Base-by-base conservation (phyloP, 2,329 filamentous ascomycete genomes). In the Sporothrix schenckii region DNA sequence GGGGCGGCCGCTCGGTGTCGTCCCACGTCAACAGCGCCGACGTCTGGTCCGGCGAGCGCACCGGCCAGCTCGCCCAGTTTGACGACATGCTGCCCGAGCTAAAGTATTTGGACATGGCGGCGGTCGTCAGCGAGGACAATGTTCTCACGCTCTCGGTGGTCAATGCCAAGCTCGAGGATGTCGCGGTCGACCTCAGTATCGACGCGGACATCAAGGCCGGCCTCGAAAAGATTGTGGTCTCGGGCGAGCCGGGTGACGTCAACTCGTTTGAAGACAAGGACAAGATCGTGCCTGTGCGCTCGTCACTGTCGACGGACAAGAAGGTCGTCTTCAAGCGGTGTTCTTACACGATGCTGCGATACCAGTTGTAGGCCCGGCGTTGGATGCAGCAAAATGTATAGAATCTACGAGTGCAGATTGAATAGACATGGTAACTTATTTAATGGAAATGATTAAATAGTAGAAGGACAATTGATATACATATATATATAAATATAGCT, bases 1-100 rank as follows among this genome's bases (percentile, higher is more conserved):
- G 90, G 41, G 92, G 92, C 2, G 66, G 66, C 50, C 66, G 66
- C n/a, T 68, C 66, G 3, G 50, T 68, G 1, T 13, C 50, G 10
- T 47, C 66, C n/a, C 50, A 68, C 39, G 66, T 30, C 34, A 44
- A 19, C 34, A 27, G 66, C 50, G 34, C 11, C 50, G 4, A 14
- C 66, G 10, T 68, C 34, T 34, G 54, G 13, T 2, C 11, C 2
- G 66, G 66, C 6, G 34, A 44, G 30, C 66, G 39, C n/a, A 50
- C 44, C 11, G 66, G 66, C 14, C 66, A 68, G 50, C 66, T 68
- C 13, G 50, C 30, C 4, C 34, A 14, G 34, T 68, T 68, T 27
- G 34, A 9, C n/a, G 19, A 13, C 30, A 68, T 68, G 66, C 66
- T 68, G 19, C 50, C 66, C 11, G 52, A 56, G 21, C 50, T 68